Evolutionary conservation across 108 stramenopile genomes (phyloP).

Genomic region (Chaetoceros muelleri): DNA sequence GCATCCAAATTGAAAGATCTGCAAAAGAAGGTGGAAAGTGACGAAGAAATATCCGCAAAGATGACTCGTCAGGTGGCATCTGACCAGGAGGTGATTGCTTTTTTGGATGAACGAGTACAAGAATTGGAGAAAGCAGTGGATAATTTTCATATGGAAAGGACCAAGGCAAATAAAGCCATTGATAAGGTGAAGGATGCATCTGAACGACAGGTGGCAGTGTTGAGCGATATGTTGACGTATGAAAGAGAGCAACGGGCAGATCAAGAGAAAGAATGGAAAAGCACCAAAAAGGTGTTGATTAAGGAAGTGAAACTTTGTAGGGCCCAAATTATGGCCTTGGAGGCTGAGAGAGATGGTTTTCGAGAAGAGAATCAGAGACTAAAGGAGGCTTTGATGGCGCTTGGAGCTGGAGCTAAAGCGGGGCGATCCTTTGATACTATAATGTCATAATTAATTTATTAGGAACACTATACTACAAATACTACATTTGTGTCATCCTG

Average conservation of each 20-base stretch:
- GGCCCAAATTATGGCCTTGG: conserved; percentile 50
- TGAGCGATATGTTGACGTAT: conserved; percentile 72
- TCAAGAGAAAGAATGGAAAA: conserved; percentile 67
- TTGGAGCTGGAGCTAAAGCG: background rate
- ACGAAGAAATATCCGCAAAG: conserved; percentile 43
- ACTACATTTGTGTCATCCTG: background rate
- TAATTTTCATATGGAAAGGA: conserved; percentile 15
- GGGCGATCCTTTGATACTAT: background rate
- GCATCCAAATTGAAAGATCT: conserved; percentile 56
- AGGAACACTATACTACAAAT: no score
- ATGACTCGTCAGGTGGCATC: conserved; percentile 51
- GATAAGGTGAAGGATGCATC: conserved; percentile 27
- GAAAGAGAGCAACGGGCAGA: conserved; percentile 59
- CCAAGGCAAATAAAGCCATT: conserved; percentile 30
- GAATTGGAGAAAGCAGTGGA: conserved; percentile 38
- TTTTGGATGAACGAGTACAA: conserved; percentile 72
- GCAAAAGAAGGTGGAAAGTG: conserved; percentile 33
- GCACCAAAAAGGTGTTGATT: conserved; percentile 69
- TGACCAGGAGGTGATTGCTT: conserved; percentile 88
- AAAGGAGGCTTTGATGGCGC: conserved; percentile 22
- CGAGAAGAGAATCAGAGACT: conserved; percentile 61
- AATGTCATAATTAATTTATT: background rate
- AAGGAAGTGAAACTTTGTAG: conserved; percentile 81
- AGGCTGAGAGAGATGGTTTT: conserved; percentile 70
- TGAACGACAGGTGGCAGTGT: conserved; percentile 49